Percentiles rank a stretch among this genome's conserved stretches.
These are phyloP conservation scores for Amanita pseudoporphyria DNA, from an alignment of 768 basidiomycete genomes.

Conservation along the genomic window DNA sequence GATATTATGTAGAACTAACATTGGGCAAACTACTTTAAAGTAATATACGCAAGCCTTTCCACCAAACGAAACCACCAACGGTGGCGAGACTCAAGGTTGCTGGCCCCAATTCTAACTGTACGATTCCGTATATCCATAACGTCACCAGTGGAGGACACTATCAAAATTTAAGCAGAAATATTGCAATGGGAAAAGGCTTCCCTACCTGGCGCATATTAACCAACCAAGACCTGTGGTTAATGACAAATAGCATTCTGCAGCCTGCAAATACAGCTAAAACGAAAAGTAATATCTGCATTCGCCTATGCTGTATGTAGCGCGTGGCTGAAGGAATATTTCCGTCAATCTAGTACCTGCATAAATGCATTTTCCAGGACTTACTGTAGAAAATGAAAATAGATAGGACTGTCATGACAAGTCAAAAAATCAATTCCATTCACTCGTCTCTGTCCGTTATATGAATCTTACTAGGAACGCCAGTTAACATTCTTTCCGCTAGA, in stretches of 20 bases:
- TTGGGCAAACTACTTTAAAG: slow-evolving; percentile 12
- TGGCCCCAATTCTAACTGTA: slow-evolving; percentile 58
- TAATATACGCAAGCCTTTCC: slow-evolving; percentile 42
- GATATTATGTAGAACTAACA: background rate
- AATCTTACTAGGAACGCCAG: slow-evolving; percentile 64
- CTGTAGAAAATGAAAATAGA: slow-evolving; percentile 71
- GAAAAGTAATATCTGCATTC: slow-evolving; percentile 51
- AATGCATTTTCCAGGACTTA: slow-evolving; percentile 22
- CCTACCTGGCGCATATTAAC: slow-evolving; percentile 67
- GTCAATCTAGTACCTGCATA: background rate
- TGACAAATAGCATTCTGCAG: slow-evolving; percentile 57
- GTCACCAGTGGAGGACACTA: slow-evolving; percentile 75
- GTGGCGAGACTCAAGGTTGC: slow-evolving; percentile 45
- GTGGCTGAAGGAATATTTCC: slow-evolving; percentile 31
- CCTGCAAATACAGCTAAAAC: slow-evolving; percentile 47
- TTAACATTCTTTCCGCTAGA: slow-evolving; percentile 46
- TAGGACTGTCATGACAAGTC: slow-evolving; percentile 37
- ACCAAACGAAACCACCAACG: slow-evolving; percentile 54
- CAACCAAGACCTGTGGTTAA: slow-evolving; percentile 62
- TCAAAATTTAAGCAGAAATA: background rate
- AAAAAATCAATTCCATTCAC: background rate
- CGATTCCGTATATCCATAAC: slow-evolving; percentile 66
- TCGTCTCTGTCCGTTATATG: background rate
- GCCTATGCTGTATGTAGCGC: slow-evolving; percentile 48
- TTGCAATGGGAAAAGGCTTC: background rate